phyloP scores from a whole-genome alignment of 139 green algal genomes.

The Picochlorum sp. region DNA sequence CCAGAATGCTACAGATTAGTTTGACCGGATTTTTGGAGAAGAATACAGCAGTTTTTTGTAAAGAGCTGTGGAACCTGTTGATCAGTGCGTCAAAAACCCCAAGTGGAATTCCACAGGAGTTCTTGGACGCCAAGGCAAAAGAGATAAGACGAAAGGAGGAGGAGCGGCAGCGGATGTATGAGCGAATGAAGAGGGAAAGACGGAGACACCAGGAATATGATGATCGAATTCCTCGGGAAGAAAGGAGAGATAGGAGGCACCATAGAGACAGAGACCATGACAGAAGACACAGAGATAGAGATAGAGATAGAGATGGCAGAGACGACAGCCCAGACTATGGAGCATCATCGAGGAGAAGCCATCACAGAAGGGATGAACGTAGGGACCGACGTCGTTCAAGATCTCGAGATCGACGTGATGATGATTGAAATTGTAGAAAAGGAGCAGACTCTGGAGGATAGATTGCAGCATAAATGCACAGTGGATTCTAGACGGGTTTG shows the following conservation, averaged over 20 bases:
- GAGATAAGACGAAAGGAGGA: constrained; percentile 41
- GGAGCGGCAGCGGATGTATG: constrained; percentile 42
- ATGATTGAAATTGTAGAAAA: too few species aligned
- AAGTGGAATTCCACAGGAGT: constrained; percentile 68
- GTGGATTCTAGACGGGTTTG: background rate
- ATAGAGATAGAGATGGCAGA: background rate
- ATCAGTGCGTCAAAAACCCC: constrained; percentile 46
- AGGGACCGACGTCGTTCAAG: too few species aligned
- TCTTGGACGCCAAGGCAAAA: constrained; percentile 70
- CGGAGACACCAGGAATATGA: background rate
- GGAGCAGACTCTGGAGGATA: too few species aligned
- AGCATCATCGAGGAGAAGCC: background rate
- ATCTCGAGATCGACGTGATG: too few species aligned
- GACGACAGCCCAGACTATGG: background rate
- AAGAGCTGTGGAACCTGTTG: constrained; percentile 83
- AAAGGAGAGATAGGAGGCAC: background rate
- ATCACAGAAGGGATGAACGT: background rate
- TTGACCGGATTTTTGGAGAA: constrained; percentile 83
- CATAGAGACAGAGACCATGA: background rate
- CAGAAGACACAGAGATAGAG: background rate
- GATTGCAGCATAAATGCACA: too few species aligned
- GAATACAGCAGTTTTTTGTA: constrained; percentile 82
- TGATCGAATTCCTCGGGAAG: too few species aligned
- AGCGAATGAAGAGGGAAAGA: constrained; percentile 3
- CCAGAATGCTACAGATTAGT: constrained; percentile 68